Evolutionary conservation across 1,284 basidiomycete genomes (phyloP).

Genomic region (Marasmius sp.): DNA sequence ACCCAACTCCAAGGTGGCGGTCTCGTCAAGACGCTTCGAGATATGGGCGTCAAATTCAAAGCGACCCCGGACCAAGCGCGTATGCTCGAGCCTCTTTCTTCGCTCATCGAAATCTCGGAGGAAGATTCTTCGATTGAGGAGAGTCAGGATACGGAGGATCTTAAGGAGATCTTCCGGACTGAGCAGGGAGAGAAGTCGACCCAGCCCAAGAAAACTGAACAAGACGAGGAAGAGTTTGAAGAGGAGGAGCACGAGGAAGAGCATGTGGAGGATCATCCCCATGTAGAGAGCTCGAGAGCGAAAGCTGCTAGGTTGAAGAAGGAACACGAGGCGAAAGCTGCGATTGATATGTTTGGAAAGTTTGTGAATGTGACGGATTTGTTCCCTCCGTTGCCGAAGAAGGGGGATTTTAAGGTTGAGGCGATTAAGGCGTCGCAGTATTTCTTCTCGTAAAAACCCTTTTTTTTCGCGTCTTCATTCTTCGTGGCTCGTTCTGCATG

Average conservation of each 20-base stretch:
- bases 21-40: constrained; percentile 37
- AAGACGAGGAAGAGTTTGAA: constrained; percentile 9
- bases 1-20: constrained; percentile 39
- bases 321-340: constrained; percentile 18
- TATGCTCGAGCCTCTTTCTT: constrained; percentile 28
- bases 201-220: background rate
- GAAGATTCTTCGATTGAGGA: constrained; percentile 19
- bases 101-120: constrained; percentile 30
- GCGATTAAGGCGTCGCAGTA: constrained; percentile 82
- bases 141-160: constrained; percentile 19
- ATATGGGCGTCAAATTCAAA: constrained; percentile 42
- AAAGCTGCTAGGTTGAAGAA: constrained; percentile 22
- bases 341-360: constrained; percentile 44
- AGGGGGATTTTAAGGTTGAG: constrained; percentile 88
- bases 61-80: constrained; percentile 40
- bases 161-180: constrained; percentile 22
- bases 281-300: constrained; percentile 18
- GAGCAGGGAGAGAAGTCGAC: constrained; percentile 14
- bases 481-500: background rate
- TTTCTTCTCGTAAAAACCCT: constrained; percentile 83
- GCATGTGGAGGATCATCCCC: constrained; percentile 14
- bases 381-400: constrained; percentile 82
- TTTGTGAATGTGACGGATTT: constrained; percentile 80
- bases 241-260: constrained; percentile 6
- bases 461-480: background rate